Conservation (phyloP, 768 basidiomycete genomes). For the Leccinum incarnatum region DNA sequence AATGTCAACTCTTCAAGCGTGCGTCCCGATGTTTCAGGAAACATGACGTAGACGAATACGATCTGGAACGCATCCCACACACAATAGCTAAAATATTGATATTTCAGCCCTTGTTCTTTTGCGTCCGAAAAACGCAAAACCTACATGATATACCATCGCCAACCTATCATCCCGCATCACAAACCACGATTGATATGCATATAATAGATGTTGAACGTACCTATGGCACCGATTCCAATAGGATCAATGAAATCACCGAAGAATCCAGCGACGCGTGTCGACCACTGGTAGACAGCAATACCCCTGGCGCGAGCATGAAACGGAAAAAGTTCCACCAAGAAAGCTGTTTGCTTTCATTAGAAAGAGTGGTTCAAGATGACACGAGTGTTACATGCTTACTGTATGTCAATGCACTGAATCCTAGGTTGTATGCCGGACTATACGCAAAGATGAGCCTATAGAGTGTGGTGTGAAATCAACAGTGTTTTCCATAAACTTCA, state of each 20-base stretch:
- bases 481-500: neutral
- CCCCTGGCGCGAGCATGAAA: conserved; percentile 60
- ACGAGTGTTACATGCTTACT: neutral
- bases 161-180: conserved; percentile 4
- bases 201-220: neutral
- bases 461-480: neutral
- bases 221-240: conserved; percentile 6
- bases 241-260: conserved; percentile 7
- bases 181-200: neutral
- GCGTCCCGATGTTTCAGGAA: conserved; percentile 20
- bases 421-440: neutral
- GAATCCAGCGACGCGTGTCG: conserved; percentile 37
- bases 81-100: conserved; percentile 9
- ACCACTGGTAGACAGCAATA: conserved; percentile 58
- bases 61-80: conserved; percentile 16
- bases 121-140: neutral
- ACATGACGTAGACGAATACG: conserved; percentile 14
- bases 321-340: conserved; percentile 63
- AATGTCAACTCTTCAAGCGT: conserved; percentile 20
- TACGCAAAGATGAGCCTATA: conserved; percentile 12
- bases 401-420: conserved; percentile 3
- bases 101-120: neutral
- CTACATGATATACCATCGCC: conserved; percentile 13
- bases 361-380: neutral
- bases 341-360: conserved; percentile 36